Evolutionary conservation across 1,139 yeast genomes (phyloP), one percentile per base, ranked within the genome.

Genomic region (Eremothecium cymbalariae): DNA sequence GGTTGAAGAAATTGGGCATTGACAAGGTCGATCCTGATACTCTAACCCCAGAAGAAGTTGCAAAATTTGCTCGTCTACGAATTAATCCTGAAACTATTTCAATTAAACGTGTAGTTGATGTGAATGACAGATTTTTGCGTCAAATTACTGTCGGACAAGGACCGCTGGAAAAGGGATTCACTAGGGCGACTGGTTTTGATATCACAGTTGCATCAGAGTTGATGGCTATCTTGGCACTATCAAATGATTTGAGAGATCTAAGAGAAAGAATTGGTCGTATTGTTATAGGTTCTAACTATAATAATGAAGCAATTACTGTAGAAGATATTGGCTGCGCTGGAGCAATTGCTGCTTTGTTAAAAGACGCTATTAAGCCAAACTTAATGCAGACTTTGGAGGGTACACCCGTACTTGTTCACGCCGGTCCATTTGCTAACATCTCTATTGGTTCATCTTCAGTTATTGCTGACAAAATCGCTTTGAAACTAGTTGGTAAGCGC

Each of bases 311-410:
- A 38, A 68, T 81, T 42, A 80, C 93, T 24, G 77, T 79, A 39
- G 88, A 81, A 59, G 93, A 81, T 53, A 67, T 81, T 45, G 83
- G 88, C 18, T 73, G 78, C 60, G 84, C 86, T 21, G 93, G 90
- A 53, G 90, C 93, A 28, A 65, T 80, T 43, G 75, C 90, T 34
- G 88, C 90, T 1, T 64, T 81, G 47, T 62, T 81, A 51, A 80
- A 78, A 55, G 90, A 81, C 57, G 84, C 88, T n/a, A 69, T 80
- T 44, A 81, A 80, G 56, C 93, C 93, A 45, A 81, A 79, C 53
- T 65, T 81, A 58, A 81, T 81, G 93, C 93, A 81, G 63, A 76
- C 88, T 27, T 66, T 81, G 50, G 90, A 81, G 61, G 93, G 93
- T 44, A 79, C 88, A 6, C 93, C 90, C 3, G 90, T 80, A 12